phyloP scores from a whole-genome alignment of 345 rosid genomes.

The Aquilaria sinensis region DNA sequence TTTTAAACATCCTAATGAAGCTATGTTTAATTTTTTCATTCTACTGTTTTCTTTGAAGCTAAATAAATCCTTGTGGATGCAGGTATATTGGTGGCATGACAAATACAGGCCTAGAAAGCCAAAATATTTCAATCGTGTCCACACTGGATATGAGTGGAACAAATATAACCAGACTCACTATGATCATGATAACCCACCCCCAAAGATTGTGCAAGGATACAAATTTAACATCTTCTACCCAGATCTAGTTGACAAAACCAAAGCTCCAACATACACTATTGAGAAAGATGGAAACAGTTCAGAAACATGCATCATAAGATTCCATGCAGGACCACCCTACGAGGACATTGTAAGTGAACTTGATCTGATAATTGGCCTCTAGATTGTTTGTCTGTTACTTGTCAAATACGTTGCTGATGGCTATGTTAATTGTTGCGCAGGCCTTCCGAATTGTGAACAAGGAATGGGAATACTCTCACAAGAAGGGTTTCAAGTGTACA shows the following conservation, averaged over 20 bases:
- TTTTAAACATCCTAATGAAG: neutral
- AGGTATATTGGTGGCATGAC: constrained; percentile 99
- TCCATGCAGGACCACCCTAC: constrained; percentile 95
- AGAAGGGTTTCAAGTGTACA: constrained; percentile 94
- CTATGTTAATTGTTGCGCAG: constrained; percentile 29
- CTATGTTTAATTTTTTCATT: neutral
- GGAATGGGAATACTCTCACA: constrained; percentile 97
- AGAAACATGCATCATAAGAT: constrained; percentile 84
- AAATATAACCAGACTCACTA: constrained; percentile 92
- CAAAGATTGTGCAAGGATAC: constrained; percentile 89
- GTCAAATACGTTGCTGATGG: neutral
- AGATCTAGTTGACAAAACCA: constrained; percentile 80
- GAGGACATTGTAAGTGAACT: constrained; percentile 73
- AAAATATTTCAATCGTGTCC: constrained; percentile 91
- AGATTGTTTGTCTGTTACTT: neutral
- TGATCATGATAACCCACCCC: constrained; percentile 97
- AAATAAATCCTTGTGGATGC: constrained; percentile 8
- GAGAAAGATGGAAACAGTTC: constrained; percentile 75
- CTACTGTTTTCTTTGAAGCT: too few species aligned
- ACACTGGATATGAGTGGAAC: constrained; percentile 98
- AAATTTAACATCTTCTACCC: constrained; percentile 96
- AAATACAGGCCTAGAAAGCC: constrained; percentile 95
- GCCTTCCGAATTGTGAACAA: constrained; percentile 89
- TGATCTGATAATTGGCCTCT: neutral
- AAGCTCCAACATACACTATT: constrained; percentile 72